Evolutionary conservation across 805 yeast species (phyloP).

Genomic region (Yarrowia alimentaria): DNA sequence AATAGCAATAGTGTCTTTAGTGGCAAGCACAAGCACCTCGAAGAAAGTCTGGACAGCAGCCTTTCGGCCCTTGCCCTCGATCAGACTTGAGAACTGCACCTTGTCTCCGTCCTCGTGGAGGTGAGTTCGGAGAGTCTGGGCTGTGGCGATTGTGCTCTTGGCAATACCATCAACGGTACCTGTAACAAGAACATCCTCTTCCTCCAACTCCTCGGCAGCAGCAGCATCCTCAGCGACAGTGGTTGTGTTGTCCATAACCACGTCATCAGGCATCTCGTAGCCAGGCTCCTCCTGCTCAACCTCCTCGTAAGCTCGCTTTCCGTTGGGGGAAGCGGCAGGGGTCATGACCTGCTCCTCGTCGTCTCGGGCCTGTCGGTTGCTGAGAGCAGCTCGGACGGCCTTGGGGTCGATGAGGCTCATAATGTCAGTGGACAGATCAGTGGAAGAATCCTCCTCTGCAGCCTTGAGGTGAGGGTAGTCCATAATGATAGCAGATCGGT

Average conservation of each 20-base stretch:
- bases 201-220: constrained; percentile 3
- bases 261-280: constrained; percentile 7
- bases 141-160: constrained; percentile 55
- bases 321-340: constrained; percentile 24
- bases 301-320: constrained; percentile 22
- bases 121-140: constrained; percentile 45
- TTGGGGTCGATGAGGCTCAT: constrained; percentile 14
- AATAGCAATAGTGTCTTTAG: constrained; percentile 65
- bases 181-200: constrained; percentile 28
- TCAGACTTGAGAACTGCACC: constrained; percentile 43
- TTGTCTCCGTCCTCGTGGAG: constrained; percentile 52
- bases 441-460: not conserved
- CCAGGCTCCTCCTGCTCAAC: constrained; percentile 5
- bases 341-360: constrained; percentile 27
- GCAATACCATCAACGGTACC: constrained; percentile 40
- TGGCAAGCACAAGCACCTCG: constrained; percentile 77
- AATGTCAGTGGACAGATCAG: constrained; percentile 2
- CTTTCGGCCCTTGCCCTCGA: constrained; percentile 24
- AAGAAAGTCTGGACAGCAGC: constrained; percentile 49
- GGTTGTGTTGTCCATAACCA: constrained; percentile 9
- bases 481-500: constrained; percentile 15
- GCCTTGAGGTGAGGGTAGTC: constrained; percentile 14
- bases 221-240: constrained; percentile 13
- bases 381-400: constrained; percentile 10
- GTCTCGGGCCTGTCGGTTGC: constrained; percentile 8